Conservation (phyloP, 352 stramenopile genomes). For the Saprolegnia diclina region DNA sequence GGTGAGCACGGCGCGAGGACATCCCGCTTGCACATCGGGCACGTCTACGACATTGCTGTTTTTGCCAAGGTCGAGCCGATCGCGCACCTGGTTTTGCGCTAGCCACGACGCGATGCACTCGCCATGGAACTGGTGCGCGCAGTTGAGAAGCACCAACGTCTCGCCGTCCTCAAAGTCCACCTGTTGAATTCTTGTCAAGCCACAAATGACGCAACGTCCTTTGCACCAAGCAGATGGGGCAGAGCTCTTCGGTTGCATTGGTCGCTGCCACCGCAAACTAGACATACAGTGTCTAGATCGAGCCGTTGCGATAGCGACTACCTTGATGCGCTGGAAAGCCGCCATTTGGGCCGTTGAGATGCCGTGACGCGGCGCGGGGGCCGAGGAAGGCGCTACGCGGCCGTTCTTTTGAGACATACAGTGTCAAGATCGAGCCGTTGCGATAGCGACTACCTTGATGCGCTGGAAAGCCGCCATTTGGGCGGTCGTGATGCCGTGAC, state of each 20-base stretch:
- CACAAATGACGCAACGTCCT: neutral
- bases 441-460: neutral
- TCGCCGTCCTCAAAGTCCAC: conserved; percentile 7
- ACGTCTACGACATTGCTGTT: too few relatives aligned
- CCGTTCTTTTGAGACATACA: too few relatives aligned
- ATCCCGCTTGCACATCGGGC: conserved; percentile 26
- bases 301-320: neutral
- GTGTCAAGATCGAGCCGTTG: neutral
- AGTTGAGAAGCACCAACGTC: conserved; percentile 5
- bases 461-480: conserved; percentile 1
- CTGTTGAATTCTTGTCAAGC: neutral
- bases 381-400: too few relatives aligned
- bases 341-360: conserved; percentile 2
- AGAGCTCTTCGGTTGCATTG: conserved; percentile 13
- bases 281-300: neutral
- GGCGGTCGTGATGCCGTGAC: neutral
- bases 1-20: neutral
- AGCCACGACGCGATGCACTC: conserved; percentile 22
- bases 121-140: conserved; percentile 6
- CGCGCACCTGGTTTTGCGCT: conserved; percentile 15
- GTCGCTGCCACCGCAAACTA: conserved; percentile 15
- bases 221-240: conserved; percentile 20
- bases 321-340: conserved; percentile 7
- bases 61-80: neutral
- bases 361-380: neutral